phyloP scores from a whole-genome alignment of 495 filamentous ascomycete genomes.

The Penicillium fimorum region DNA sequence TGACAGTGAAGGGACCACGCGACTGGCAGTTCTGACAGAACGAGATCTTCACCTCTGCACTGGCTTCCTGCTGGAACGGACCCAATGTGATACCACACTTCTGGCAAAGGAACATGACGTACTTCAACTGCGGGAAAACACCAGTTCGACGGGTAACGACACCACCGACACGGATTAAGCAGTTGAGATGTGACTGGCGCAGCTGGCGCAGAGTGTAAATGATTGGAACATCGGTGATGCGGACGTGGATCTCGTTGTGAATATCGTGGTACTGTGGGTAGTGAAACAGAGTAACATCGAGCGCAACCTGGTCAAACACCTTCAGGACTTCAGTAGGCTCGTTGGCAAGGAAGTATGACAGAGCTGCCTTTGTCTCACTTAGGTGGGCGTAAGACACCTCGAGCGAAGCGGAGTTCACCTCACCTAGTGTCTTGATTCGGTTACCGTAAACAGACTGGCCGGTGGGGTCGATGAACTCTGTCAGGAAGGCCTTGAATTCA shows the following conservation, averaged over 20 bases:
- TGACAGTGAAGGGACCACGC: conserved; percentile 90
- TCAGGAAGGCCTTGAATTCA: conserved; percentile 97
- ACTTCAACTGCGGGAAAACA: conserved; percentile 97
- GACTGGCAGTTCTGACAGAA: conserved; percentile 99
- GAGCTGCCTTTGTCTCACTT: conserved; percentile 81
- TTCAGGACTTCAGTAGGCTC: conserved; percentile 90
- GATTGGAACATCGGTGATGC: conserved; percentile 90
- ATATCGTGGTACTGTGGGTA: conserved; percentile 98
- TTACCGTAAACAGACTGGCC: conserved; percentile 92
- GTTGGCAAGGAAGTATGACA: conserved; percentile 98
- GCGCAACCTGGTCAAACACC: conserved; percentile 94
- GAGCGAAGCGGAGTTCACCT: conserved; percentile 91
- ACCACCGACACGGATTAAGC: conserved; percentile 88
- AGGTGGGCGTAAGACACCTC: conserved; percentile 96
- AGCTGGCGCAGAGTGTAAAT: conserved; percentile 96
- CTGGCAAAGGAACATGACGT: conserved; percentile 92
- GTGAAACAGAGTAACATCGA: conserved; percentile 90
- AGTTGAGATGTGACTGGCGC: conserved; percentile 95
- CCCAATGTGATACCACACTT: conserved; percentile 92
- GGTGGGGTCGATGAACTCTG: conserved; percentile 85
- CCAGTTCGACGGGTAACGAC: conserved; percentile 96
- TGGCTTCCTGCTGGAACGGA: conserved; percentile 96
- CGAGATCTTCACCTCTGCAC: conserved; percentile 90
- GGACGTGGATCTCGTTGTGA: conserved; percentile 96
- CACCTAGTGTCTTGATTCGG: conserved; percentile 88